Evolutionary conservation across 352 stramenopile species (phyloP), one percentile per base, ranked within the genome.

Genomic region (Pythium dissotocum): DNA sequence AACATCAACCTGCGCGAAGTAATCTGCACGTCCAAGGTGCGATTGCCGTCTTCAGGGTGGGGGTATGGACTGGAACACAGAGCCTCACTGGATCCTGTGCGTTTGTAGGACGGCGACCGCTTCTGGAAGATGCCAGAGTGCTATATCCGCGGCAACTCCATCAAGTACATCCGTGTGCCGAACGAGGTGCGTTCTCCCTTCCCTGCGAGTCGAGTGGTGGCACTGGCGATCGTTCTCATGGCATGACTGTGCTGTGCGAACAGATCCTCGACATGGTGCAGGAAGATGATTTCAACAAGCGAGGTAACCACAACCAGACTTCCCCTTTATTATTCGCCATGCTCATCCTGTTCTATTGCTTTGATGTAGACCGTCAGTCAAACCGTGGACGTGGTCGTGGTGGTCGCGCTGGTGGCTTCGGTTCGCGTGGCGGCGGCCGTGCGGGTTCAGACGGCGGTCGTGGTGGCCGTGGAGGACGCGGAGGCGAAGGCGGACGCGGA

Each of bases 51-150:
- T 5, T 16, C 35, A 16, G 32, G 18, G 42, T 65, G 24, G 18
- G 51, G 2, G 8, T 60, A 18, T 38, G 6, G 26, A 16, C 12
- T 55, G 62, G 30, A 57, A 73, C 24, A 67, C 18, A 16, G 14
- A 16, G 24, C 28, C 49, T 38, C 33, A 38, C 33, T 38, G 10
- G n/a, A n/a, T 4, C 16, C 28, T 33, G 5, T 44, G 46, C 4
- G 26, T 58, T 12, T 78, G 42, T 62, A 98, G 90, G 94, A 99
- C 64, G 98, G 97, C 42, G 93, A 98, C 67, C 80, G 88, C 54
- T 99, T 99, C 79, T 99, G 95, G 89, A 99, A 99, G 77, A 90
- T 99, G 68, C 87, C 93, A 3, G 96, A 99, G 73, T 99, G 95
- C 72, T 99, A 99, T 80, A 98, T 99, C 59, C 89, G 98, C 63